Conservation (phyloP, 306 rosid genomes). For the Cercis canadensis region DNA sequence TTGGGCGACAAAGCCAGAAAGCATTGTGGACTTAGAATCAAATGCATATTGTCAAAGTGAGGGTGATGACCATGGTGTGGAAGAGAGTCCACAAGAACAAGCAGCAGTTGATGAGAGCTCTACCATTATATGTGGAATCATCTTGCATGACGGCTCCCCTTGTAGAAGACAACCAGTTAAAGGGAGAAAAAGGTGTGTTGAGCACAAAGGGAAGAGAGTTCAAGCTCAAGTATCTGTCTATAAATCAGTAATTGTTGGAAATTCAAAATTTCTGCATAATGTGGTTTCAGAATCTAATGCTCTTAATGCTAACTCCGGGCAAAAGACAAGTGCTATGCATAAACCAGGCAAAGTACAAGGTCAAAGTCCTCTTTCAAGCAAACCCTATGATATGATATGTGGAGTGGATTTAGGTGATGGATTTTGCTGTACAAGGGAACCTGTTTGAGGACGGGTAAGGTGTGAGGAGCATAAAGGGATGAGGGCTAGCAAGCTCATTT, state of each 20-base stretch:
- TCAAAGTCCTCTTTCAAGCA: constrained; percentile 14
- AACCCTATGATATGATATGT: too few relatives aligned
- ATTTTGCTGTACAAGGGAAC: constrained; percentile 30
- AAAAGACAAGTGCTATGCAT: not conserved
- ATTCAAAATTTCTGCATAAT: constrained; percentile 12
- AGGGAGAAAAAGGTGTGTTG: constrained; percentile 78
- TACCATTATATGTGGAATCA: constrained; percentile 61
- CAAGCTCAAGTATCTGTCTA: constrained; percentile 31
- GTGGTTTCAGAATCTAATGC: not conserved
- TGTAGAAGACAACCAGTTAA: constrained; percentile 57
- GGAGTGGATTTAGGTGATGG: constrained; percentile 33
- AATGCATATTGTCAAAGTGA: constrained; percentile 17
- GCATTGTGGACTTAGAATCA: constrained; percentile 12
- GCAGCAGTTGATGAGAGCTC: constrained; percentile 36
- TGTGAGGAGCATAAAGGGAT: constrained; percentile 24
- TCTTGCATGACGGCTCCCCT: constrained; percentile 64
- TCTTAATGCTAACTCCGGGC: not conserved
- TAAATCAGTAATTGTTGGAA: constrained; percentile 31
- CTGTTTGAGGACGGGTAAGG: constrained; percentile 15
- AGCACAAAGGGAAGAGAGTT: constrained; percentile 79
- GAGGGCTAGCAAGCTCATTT: not conserved
- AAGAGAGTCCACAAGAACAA: constrained; percentile 29
- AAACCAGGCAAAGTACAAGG: constrained; percentile 15
- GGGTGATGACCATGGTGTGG: constrained; percentile 20
- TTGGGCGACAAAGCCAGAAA: constrained; percentile 37